Percentiles rank a stretch among this genome's conserved stretches.
These are phyloP conservation scores for Umbelopsis isabellina DNA, from an alignment of 192 early-diverging fungal genomes.

Conservation along the genomic window DNA sequence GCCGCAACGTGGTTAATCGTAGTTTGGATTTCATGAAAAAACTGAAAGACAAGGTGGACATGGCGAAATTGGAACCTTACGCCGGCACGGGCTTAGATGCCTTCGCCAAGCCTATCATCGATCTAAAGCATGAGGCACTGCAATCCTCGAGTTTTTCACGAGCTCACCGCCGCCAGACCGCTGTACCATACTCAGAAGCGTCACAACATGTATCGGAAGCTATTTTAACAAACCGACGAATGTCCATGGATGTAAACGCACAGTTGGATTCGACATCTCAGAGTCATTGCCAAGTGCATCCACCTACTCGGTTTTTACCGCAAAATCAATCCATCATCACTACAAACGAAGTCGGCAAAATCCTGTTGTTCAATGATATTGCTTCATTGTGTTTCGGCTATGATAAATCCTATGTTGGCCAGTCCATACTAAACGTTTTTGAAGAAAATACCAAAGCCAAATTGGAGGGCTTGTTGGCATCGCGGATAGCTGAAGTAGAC, in stretches of 20 bases:
- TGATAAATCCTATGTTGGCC: conserved; percentile 32
- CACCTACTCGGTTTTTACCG: conserved; percentile 59
- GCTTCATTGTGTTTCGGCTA: conserved; percentile 58
- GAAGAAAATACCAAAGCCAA: conserved; percentile 10
- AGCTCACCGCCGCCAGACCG: neutral
- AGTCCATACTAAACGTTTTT: conserved; percentile 24
- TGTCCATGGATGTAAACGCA: neutral
- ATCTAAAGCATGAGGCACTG: neutral
- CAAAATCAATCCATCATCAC: conserved; percentile 67
- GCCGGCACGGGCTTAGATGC: neutral
- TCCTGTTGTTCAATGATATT: conserved; percentile 63
- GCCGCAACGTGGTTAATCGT: conserved; percentile 16
- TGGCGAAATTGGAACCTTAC: neutral
- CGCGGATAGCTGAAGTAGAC: neutral
- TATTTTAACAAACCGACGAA: neutral
- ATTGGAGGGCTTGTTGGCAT: neutral
- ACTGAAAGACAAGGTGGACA: conserved; percentile 8
- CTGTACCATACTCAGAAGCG: neutral
- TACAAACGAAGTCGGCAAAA: conserved; percentile 48
- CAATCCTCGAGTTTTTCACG: neutral
- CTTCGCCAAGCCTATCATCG: neutral
- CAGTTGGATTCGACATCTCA: conserved; percentile 6
- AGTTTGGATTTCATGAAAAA: conserved; percentile 36
- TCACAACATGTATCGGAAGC: neutral
- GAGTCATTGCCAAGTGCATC: conserved; percentile 36